These are phyloP conservation scores for Kazachstania martiniae DNA, from an alignment of 805 yeast species.

Conservation along the genomic window DNA sequence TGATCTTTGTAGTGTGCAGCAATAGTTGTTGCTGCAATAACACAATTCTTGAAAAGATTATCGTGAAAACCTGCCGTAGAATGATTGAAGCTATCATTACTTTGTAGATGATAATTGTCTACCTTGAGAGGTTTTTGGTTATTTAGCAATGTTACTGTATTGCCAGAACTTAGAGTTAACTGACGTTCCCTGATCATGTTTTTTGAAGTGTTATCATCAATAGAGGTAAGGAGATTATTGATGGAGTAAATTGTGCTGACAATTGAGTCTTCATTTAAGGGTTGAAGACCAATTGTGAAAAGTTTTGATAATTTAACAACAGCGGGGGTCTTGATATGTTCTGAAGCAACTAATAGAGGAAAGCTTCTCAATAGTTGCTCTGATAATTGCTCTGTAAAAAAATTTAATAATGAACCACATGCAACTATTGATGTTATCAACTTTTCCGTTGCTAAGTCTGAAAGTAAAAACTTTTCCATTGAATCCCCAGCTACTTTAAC, in stretches of 20 bases:
- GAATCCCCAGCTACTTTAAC: constrained; percentile 39
- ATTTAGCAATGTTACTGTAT: constrained; percentile 1
- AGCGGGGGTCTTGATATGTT: constrained; percentile 35
- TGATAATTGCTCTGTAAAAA: constrained; percentile 25
- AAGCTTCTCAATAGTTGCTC: constrained; percentile 30
- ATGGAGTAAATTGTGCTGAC: constrained; percentile 78
- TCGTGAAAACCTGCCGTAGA: too few species aligned
- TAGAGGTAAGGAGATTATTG: constrained; percentile 58
- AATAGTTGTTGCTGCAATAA: constrained; percentile 56
- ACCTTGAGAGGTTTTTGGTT: not conserved
- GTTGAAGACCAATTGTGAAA: constrained; percentile 56
- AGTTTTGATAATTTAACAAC: constrained; percentile 44
- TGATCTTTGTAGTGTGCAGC: constrained; percentile 58
- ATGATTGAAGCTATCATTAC: too few species aligned
- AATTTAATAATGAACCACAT: constrained; percentile 45
- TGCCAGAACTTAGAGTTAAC: constrained; percentile 18
- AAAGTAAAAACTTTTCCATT: constrained; percentile 38
- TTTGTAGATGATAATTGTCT: not conserved
- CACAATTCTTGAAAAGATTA: constrained; percentile 48
- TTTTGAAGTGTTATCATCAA: constrained; percentile 32
- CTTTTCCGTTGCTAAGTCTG: constrained; percentile 11
- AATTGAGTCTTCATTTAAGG: constrained; percentile 68
- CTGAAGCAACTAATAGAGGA: constrained; percentile 48
- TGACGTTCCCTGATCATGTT: constrained; percentile 28
- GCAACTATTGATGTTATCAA: constrained; percentile 34